Conservation (phyloP, 2,329 filamentous ascomycete species). For the Sphaerulina vaccinii region DNA sequence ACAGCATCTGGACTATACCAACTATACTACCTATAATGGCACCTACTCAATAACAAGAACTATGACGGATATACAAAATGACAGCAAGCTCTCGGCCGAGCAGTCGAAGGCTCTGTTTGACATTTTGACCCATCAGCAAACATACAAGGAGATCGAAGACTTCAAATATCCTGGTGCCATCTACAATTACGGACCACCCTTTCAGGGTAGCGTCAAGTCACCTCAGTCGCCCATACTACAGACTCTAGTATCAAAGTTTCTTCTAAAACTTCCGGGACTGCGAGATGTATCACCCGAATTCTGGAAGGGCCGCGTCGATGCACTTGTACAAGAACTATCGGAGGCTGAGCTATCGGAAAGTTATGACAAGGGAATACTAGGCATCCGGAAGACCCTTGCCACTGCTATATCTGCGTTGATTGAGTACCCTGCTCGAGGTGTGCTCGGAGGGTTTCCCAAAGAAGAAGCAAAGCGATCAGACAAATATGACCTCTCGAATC, state of each 20-base stretch:
- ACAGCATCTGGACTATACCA: neutral
- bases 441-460: constrained; percentile 60
- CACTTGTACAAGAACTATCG: constrained; percentile 61
- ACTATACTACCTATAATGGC: neutral
- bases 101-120: constrained; percentile 55
- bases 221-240: constrained; percentile 65
- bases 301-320: constrained; percentile 63
- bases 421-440: constrained; percentile 66
- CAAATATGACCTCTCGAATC: constrained; percentile 59
- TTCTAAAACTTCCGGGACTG: constrained; percentile 66
- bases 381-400: constrained; percentile 70
- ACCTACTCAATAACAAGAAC: constrained; percentile 1
- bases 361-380: constrained; percentile 75
- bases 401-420: constrained; percentile 69
- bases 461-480: constrained; percentile 33
- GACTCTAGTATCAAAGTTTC: constrained; percentile 63
- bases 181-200: constrained; percentile 68
- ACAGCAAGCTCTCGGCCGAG: constrained; percentile 40
- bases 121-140: constrained; percentile 54
- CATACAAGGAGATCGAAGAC: constrained; percentile 65
- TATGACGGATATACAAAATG: constrained; percentile 21
- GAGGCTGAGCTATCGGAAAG: constrained; percentile 73
- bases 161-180: constrained; percentile 68
- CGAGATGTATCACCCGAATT: constrained; percentile 62
- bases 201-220: constrained; percentile 51